Evolutionary conservation across 1,139 yeast genomes (phyloP).

Genomic region (Candida pseudoviswanathii): DNA sequence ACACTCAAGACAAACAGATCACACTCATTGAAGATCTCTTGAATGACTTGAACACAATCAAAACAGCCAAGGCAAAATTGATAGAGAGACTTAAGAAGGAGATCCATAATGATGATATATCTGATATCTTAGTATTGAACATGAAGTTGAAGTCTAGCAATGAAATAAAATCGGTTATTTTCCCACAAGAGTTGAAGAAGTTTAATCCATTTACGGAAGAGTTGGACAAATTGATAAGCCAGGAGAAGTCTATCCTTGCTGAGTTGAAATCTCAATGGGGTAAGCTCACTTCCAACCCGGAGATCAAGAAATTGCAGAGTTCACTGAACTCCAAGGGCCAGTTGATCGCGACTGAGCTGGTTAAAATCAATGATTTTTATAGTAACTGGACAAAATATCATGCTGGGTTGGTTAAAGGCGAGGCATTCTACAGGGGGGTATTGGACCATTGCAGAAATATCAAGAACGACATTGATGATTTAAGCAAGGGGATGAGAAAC

Average conservation of each 20-base stretch:
- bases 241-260: slow-evolving; percentile 59
- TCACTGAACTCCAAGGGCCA: slow-evolving; percentile 33
- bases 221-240: slow-evolving; percentile 65
- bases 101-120: slow-evolving; percentile 84
- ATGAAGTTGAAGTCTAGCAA: slow-evolving; percentile 56
- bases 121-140: slow-evolving; percentile 72
- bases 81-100: slow-evolving; percentile 67
- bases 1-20: slow-evolving; percentile 32
- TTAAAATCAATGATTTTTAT: slow-evolving; percentile 50
- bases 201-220: slow-evolving; percentile 71
- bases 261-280: slow-evolving; percentile 63
- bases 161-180: slow-evolving; percentile 61
- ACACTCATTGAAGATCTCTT: slow-evolving; percentile 48
- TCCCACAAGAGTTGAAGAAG: slow-evolving; percentile 75
- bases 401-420: slow-evolving; percentile 63
- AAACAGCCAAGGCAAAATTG: slow-evolving; percentile 61
- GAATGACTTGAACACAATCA: slow-evolving; percentile 46
- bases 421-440: slow-evolving; percentile 62
- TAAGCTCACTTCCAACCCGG: slow-evolving; percentile 48
- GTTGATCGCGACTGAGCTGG: slow-evolving; percentile 28
- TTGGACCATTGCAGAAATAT: slow-evolving; percentile 25
- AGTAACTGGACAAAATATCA: slow-evolving; percentile 62
- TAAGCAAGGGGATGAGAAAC: slow-evolving; percentile 4
- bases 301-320: slow-evolving; percentile 39
- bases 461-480: slow-evolving; percentile 4